These are phyloP conservation scores for Syzygium grande DNA, from an alignment of 345 rosid species.

Conservation along the genomic window DNA sequence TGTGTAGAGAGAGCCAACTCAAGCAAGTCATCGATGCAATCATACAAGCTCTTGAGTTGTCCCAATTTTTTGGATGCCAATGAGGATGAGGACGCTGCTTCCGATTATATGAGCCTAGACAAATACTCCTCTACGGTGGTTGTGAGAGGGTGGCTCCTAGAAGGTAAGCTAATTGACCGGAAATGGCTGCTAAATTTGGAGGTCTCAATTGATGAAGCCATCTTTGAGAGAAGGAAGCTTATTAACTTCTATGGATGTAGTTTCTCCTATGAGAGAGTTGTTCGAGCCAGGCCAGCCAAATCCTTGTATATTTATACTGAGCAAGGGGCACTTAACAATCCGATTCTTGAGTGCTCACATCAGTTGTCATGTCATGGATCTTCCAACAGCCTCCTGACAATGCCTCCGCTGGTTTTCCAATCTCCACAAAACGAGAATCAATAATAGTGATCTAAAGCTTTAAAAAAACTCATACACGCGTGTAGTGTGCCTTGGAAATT, in stretches of 20 bases:
- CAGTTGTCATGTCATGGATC: not conserved
- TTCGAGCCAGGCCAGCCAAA: not conserved
- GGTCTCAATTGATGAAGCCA: not conserved
- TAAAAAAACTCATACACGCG: not conserved
- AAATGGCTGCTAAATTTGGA: not conserved
- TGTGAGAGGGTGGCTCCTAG: not conserved
- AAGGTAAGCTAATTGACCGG: slow-evolving; percentile 7
- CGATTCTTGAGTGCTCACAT: not conserved
- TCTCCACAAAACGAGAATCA: too few relatives aligned
- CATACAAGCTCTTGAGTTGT: too few relatives aligned
- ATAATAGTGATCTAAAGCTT: not conserved
- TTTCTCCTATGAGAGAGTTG: not conserved
- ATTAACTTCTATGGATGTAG: not conserved
- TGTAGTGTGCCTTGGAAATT: not conserved
- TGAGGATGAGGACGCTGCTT: not conserved
- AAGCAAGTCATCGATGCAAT: too few relatives aligned
- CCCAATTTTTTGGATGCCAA: too few relatives aligned
- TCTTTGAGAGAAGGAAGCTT: not conserved
- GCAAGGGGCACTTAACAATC: not conserved
- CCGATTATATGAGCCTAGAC: not conserved
- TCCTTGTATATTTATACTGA: not conserved
- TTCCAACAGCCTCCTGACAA: not conserved
- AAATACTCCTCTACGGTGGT: not conserved
- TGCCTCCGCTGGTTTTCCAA: not conserved
- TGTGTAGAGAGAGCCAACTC: not conserved